A percentile compares a stretch with the other conserved stretches of the same genome.
These are phyloP conservation scores for Phytophthora sp. DNA, from an alignment of 352 stramenopile genomes.

Conservation along the genomic window DNA sequence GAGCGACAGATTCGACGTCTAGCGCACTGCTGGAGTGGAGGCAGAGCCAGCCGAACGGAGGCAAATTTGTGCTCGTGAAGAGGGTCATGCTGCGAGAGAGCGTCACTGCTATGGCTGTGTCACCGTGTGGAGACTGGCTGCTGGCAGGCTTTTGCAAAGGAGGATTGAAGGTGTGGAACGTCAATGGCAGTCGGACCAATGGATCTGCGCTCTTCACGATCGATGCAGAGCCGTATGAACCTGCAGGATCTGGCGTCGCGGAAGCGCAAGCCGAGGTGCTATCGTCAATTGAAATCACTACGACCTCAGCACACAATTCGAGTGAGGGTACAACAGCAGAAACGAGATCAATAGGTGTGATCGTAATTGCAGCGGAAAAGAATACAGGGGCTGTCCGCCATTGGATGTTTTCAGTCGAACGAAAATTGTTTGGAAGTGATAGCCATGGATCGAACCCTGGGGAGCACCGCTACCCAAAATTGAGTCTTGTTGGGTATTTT, in stretches of 20 bases:
- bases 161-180: constrained; percentile 61
- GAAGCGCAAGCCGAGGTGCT: constrained; percentile 1
- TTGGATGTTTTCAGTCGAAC: constrained; percentile 40
- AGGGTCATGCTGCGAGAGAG: constrained; percentile 38
- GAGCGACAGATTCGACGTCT: neutral
- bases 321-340: neutral
- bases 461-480: constrained; percentile 25
- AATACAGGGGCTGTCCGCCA: constrained; percentile 43
- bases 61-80: constrained; percentile 22
- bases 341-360: constrained; percentile 21
- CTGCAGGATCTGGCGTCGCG: constrained; percentile 1
- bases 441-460: neutral
- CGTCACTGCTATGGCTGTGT: constrained; percentile 45
- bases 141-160: constrained; percentile 50
- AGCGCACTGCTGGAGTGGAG: constrained; percentile 31
- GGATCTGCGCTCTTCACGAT: constrained; percentile 20
- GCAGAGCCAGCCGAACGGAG: constrained; percentile 7
- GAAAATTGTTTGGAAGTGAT: constrained; percentile 9
- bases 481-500: constrained; percentile 41
- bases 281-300: constrained; percentile 23
- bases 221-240: constrained; percentile 26
- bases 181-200: constrained; percentile 27
- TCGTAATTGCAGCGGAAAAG: constrained; percentile 39
- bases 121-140: constrained; percentile 55
- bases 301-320: neutral